Evolutionary conservation across 2,329 filamentous ascomycete species (phyloP).

Genomic region (Balansia obtecta): DNA sequence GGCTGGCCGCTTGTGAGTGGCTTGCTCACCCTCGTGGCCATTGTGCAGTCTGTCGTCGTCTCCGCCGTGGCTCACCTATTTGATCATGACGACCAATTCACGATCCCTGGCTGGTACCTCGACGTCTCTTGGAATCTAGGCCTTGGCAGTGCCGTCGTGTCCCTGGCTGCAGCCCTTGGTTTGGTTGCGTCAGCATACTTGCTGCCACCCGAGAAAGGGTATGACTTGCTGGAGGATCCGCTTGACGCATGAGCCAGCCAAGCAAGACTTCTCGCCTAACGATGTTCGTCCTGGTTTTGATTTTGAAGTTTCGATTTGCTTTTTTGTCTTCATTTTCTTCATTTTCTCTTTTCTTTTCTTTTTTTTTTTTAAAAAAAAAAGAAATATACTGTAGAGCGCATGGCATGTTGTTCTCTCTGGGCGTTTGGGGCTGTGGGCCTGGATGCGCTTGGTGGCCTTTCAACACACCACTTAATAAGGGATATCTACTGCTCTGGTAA

Average conservation of each 20-base stretch:
- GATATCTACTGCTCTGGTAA: neutral
- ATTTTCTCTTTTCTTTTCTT: too few species aligned
- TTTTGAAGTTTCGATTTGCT: neutral
- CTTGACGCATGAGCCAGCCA: conserved; percentile 38
- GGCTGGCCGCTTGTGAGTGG: conserved; percentile 69
- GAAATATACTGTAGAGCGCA: neutral
- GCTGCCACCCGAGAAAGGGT: conserved; percentile 71
- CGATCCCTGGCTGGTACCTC: conserved; percentile 65
- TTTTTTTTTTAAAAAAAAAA: too few species aligned
- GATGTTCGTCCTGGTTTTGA: neutral
- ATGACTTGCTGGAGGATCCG: conserved; percentile 52
- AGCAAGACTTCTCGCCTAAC: neutral
- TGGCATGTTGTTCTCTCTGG: neutral
- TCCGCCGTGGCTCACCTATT: conserved; percentile 75
- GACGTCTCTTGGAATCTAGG: conserved; percentile 69
- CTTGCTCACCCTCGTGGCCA: conserved; percentile 51
- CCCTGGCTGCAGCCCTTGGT: conserved; percentile 40
- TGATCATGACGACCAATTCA: conserved; percentile 73
- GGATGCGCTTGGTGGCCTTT: neutral
- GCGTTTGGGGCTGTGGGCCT: neutral
- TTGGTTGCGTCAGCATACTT: conserved; percentile 56
- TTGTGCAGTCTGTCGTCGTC: conserved; percentile 66
- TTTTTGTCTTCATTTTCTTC: neutral
- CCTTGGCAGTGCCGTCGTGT: conserved; percentile 41
- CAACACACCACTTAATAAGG: neutral